phyloP scores from a whole-genome alignment of 768 basidiomycete species.

The Xanthoconium purpureum region DNA sequence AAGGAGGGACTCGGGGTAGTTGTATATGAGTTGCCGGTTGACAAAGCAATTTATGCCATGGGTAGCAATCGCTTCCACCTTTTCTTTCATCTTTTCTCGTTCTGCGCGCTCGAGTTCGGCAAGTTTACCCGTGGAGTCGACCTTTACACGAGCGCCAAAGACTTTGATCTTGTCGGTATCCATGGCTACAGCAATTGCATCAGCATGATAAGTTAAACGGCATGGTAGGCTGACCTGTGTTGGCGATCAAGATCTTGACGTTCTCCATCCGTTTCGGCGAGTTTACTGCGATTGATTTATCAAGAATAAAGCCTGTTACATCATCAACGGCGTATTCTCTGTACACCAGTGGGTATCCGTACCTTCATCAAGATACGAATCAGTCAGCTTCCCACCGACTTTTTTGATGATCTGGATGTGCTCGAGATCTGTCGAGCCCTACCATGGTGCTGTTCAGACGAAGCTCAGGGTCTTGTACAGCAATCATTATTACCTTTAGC shows the following conservation, averaged over 20 bases:
- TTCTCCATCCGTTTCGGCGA: conserved; percentile 94
- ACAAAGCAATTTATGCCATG: conserved; percentile 98
- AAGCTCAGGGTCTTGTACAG: not conserved
- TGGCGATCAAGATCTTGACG: conserved; percentile 93
- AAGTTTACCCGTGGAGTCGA: conserved; percentile 93
- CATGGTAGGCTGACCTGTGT: conserved; percentile 71
- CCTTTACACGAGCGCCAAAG: conserved; percentile 94
- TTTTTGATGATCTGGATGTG: conserved; percentile 99
- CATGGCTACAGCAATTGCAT: conserved; percentile 63
- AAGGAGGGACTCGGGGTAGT: conserved; percentile 96
- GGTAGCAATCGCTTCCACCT: conserved; percentile 89
- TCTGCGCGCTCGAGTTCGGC: conserved; percentile 98
- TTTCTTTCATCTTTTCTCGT: conserved; percentile 98
- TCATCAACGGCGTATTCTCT: not conserved
- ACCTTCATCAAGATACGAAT: conserved; percentile 98
- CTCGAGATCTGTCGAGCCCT: conserved; percentile 95
- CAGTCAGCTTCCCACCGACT: conserved; percentile 97
- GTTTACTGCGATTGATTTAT: conserved; percentile 92
- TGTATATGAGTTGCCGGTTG: conserved; percentile 98
- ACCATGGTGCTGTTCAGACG: conserved; percentile 2
- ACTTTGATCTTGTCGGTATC: conserved; percentile 99
- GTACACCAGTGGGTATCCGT: conserved; percentile 6
- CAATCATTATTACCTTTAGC: conserved; percentile 57
- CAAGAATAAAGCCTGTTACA: conserved; percentile 85
- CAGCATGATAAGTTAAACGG: not conserved